Conservation (phyloP, 768 basidiomycete species). For the Lentinula boryana region DNA sequence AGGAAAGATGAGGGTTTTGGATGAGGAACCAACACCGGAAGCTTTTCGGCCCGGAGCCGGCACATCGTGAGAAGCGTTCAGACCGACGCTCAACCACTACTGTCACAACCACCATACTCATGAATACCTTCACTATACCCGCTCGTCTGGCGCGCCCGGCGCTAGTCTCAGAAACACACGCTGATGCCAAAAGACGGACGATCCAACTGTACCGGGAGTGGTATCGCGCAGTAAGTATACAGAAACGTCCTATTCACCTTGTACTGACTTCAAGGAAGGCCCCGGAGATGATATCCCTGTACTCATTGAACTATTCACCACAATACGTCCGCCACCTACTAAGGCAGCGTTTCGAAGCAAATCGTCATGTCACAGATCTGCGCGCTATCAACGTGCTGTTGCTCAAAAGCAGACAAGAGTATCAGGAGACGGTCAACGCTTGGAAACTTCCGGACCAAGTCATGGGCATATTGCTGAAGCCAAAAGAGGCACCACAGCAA, state of each 20-base stretch:
- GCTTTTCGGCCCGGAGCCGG: not conserved
- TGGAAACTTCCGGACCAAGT: conserved; percentile 90
- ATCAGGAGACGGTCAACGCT: conserved; percentile 90
- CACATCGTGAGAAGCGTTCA: not conserved
- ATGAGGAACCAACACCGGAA: not conserved
- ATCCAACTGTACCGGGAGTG: conserved; percentile 86
- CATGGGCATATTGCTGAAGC: conserved; percentile 59
- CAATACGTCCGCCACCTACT: conserved; percentile 75
- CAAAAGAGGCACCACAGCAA: conserved; percentile 29
- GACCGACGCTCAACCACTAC: too few relatives aligned
- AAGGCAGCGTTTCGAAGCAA: conserved; percentile 81
- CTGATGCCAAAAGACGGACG: conserved; percentile 63
- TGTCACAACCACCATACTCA: not conserved
- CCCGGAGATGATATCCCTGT: conserved; percentile 82
- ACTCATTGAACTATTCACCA: conserved; percentile 77
- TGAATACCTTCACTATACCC: conserved; percentile 67
- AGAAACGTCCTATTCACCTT: not conserved
- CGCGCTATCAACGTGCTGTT: conserved; percentile 82
- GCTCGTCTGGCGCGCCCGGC: conserved; percentile 75
- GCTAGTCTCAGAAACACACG: conserved; percentile 44
- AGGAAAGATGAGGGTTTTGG: not conserved
- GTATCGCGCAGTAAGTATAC: conserved; percentile 77
- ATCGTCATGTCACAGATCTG: conserved; percentile 76
- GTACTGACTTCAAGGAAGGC: conserved; percentile 44
- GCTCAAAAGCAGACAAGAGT: conserved; percentile 80